Evolutionary conservation across 148 eudicot genomes (phyloP), one percentile per base, ranked within the genome.

Genomic region (Linanthus parryae): DNA sequence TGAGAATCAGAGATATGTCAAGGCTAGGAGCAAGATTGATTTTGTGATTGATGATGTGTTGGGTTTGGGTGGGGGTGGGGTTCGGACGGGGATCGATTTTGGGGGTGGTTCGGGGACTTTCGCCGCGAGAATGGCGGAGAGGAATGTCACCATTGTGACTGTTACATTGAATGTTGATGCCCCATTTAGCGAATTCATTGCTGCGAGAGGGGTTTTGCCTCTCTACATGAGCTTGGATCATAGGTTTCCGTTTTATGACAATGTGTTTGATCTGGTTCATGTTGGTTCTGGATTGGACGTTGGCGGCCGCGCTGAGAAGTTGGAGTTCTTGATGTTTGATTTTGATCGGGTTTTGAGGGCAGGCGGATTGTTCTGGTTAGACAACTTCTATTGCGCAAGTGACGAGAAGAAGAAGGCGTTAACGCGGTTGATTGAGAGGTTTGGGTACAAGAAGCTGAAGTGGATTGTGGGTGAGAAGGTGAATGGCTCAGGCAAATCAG

Each of bases 401-500:
- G 49, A 43, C 14, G 68, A 57, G 37, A 16, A 57, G 44, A 48
- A 62, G 30, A 12, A 41, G 29, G 62, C 50, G 24, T 36, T 56
- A 14, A 27, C 25, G 16, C 54, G n/a, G 25, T 56, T 62, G n/a
- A n/a, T n/a, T 30, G 21, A 27, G 20, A 50, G 34, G 18, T 18
- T 69, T 15, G 54, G 64, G 20, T 69, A 69, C 25, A 57, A 18
- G 41, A 62, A 52, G 44, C 43, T 62, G 44, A 3, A 19, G 28
- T 62, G 73, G 73, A 56, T 43, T 38, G 63, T 44, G 37, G 64
- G 99, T 5, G 99, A 88, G 72, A 88, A 76, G 67, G 53, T 50
- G 0, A 78, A 70, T 46, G 86, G 72, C 1, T 35, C 78, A 3
- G 88, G 79, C 20, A 78, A 75, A 44, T 70, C 95, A 0, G 86